phyloP scores from a whole-genome alignment of 2,329 filamentous ascomycete genomes.

The Juglanconis juglandina region DNA sequence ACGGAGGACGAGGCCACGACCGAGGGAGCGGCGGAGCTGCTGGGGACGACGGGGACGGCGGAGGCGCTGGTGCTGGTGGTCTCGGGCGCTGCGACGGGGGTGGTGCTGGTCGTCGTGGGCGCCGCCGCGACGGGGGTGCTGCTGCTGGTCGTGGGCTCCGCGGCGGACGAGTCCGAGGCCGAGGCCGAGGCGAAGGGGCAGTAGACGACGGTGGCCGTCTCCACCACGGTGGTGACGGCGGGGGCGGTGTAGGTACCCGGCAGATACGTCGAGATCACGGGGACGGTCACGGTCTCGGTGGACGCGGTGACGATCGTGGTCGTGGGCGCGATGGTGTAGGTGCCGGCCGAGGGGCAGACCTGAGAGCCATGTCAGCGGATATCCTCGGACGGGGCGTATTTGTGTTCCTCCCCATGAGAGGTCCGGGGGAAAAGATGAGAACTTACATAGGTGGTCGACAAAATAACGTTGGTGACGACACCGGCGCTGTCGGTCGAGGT shows the following conservation, averaged over 20 bases:
- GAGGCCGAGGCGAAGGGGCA: conserved; percentile 61
- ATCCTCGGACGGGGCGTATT: not conserved
- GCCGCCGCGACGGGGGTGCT: conserved; percentile 24
- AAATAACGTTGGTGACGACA: conserved; percentile 64
- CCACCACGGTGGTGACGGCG: conserved; percentile 64
- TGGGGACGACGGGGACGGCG: conserved; percentile 61
- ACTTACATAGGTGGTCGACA: conserved; percentile 60
- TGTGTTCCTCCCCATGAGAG: not conserved
- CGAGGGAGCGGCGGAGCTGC: conserved; percentile 23
- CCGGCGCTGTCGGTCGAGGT: conserved; percentile 52
- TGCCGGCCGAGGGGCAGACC: conserved; percentile 68
- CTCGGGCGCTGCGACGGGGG: conserved; percentile 20
- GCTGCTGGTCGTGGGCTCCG: conserved; percentile 25
- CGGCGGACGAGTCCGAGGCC: conserved; percentile 33
- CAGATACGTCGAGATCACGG: conserved; percentile 59
- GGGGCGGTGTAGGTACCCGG: conserved; percentile 73
- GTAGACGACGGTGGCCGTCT: conserved; percentile 64
- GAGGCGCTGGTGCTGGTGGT: conserved; percentile 39
- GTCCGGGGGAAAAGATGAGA: not conserved
- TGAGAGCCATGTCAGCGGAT: not conserved
- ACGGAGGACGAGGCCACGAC: conserved; percentile 25
- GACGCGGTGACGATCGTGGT: conserved; percentile 56
- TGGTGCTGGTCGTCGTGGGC: conserved; percentile 27
- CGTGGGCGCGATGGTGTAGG: conserved; percentile 70
- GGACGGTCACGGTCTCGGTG: conserved; percentile 59